phyloP scores from a whole-genome alignment of 31 red algal species.

The Odonthalia washingtoniensis region DNA sequence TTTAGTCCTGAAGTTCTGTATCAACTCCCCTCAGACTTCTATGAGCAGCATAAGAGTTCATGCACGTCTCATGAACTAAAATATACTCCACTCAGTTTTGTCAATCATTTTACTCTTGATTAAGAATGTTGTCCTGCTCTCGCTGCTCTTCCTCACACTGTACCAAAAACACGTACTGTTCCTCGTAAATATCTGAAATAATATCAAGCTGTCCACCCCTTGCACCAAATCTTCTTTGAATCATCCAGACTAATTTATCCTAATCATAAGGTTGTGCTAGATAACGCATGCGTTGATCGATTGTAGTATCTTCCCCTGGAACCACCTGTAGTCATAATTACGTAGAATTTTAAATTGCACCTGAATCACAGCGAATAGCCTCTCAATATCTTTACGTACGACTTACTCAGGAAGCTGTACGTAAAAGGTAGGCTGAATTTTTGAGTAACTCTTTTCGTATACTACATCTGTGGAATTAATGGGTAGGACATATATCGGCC shows the following conservation, averaged over 20 bases:
- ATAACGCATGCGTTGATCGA: background rate
- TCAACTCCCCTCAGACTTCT: background rate
- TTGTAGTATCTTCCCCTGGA: background rate
- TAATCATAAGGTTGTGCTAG: background rate
- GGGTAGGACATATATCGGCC: slow-evolving; percentile 47
- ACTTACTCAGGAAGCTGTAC: no score
- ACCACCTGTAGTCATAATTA: background rate
- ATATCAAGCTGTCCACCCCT: background rate
- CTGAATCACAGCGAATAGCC: slow-evolving; percentile 3
- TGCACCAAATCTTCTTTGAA: slow-evolving; percentile 5
- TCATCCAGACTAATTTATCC: background rate
- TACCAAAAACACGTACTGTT: background rate
- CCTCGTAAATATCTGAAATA: slow-evolving; percentile 10
- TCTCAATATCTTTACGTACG: background rate
- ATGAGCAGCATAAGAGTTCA: no score
- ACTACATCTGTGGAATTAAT: background rate
- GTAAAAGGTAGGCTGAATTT: no score
- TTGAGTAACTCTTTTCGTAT: slow-evolving; percentile 5
- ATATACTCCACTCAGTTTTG: no score
- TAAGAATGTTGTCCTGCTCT: background rate
- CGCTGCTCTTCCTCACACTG: background rate
- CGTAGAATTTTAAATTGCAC: background rate
- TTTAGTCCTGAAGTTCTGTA: background rate
- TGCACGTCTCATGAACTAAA: no score
- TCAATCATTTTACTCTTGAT: background rate